Percentiles rank a stretch among this genome's conserved stretches.
Conservation (phyloP, 2,329 filamentous ascomycete genomes). For the Aureobasidium sp. region DNA sequence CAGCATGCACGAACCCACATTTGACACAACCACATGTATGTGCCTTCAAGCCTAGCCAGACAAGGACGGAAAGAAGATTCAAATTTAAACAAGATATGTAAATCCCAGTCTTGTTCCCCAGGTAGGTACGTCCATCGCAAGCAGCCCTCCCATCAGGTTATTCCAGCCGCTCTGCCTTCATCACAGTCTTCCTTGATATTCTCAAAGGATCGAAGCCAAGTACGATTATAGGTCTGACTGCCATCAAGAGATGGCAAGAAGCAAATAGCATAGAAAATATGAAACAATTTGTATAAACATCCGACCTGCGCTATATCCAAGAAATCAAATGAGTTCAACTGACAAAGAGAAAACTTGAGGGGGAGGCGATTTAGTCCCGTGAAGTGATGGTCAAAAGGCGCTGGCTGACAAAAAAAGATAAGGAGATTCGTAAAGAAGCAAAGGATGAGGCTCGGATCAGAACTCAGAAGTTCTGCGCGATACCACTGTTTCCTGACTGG, state of each 20-base stretch:
- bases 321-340: not conserved
- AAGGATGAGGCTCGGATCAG: not conserved
- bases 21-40: too few species aligned
- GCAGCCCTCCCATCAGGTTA: too few species aligned
- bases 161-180: not conserved
- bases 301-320: not conserved
- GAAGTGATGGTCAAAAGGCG: not conserved
- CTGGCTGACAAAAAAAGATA: not conserved
- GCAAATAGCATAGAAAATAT: not conserved
- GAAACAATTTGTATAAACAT: conserved; percentile 2
- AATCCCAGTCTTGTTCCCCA: too few species aligned
- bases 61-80: not conserved
- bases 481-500: conserved; percentile 82
- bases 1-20: not conserved
- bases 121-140: too few species aligned
- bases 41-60: not conserved
- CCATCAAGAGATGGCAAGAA: not conserved
- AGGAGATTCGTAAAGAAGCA: conserved; percentile 7
- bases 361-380: not conserved
- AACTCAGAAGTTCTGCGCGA: conserved; percentile 84
- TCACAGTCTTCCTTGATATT: not conserved
- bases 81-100: not conserved
- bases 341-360: not conserved
- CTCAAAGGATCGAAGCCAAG: not conserved
- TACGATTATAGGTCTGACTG: not conserved